phyloP scores from a whole-genome alignment of 352 stramenopile genomes.

The Aphanomyces euteiches region DNA sequence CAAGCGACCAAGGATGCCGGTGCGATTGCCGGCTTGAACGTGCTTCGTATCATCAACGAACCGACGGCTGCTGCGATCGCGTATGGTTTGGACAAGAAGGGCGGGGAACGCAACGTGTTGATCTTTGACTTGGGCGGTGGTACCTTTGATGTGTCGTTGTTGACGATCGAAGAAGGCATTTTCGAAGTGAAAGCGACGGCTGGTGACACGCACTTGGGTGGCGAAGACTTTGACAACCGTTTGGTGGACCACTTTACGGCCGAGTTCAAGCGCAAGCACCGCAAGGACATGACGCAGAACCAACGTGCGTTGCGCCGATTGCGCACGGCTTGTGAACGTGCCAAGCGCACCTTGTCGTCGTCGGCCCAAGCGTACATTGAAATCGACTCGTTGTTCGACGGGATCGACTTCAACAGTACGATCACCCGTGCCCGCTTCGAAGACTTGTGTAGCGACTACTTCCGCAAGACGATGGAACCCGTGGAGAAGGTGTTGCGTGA shows the following conservation, averaged over 20 bases:
- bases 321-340: conserved; percentile 88
- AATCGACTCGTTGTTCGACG: conserved; percentile 91
- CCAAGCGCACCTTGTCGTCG: conserved; percentile 87
- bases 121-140: conserved; percentile 91
- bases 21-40: conserved; percentile 88
- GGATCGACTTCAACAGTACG: conserved; percentile 89
- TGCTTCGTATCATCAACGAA: conserved; percentile 95
- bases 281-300: conserved; percentile 80
- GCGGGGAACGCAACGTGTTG: conserved; percentile 83
- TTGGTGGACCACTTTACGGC: conserved; percentile 86
- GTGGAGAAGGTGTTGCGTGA: conserved; percentile 45
- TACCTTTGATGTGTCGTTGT: conserved; percentile 88
- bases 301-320: conserved; percentile 82
- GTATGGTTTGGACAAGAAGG: conserved; percentile 89
- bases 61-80: conserved; percentile 93
- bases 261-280: conserved; percentile 85
- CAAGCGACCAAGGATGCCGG: conserved; percentile 93
- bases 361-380: conserved; percentile 86
- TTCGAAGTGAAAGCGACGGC: conserved; percentile 92
- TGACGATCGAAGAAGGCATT: conserved; percentile 91
- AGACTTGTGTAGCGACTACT: conserved; percentile 83
- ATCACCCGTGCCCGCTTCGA: conserved; percentile 91
- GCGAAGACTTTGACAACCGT: conserved; percentile 90
- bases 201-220: conserved; percentile 88
- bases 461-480: conserved; percentile 85